These are phyloP conservation scores for Mycena filopes DNA, from an alignment of 768 basidiomycete species.

Conservation along the genomic window DNA sequence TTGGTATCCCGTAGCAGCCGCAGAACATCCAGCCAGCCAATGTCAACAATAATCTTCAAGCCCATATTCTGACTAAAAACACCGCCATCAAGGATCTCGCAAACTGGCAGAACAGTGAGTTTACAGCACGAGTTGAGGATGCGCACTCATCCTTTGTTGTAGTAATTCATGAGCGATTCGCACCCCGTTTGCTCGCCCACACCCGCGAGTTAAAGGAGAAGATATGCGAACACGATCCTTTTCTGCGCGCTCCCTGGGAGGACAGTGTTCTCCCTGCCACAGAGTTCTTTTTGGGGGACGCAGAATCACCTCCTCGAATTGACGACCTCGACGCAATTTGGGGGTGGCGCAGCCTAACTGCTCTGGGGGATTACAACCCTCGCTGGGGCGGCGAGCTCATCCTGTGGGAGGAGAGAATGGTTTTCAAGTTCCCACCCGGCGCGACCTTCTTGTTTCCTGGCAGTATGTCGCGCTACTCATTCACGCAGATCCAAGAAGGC, in stretches of 20 bases:
- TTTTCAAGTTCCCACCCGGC: neutral
- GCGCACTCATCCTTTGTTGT: neutral
- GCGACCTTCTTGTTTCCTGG: neutral
- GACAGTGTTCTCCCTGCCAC: neutral
- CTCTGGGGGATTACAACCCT: neutral
- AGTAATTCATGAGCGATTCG: neutral
- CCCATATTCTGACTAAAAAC: too few species aligned
- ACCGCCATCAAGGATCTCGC: too few species aligned
- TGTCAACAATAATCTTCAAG: too few species aligned
- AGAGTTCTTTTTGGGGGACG: neutral
- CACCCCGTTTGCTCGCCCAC: neutral
- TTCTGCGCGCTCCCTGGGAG: neutral
- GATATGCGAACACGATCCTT: neutral
- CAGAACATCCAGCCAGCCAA: too few species aligned
- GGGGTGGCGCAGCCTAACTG: neutral
- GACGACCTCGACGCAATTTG: conserved; percentile 1
- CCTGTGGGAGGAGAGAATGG: conserved; percentile 3
- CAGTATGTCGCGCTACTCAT: neutral
- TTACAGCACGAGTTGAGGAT: too few species aligned
- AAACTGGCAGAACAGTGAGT: too few species aligned
- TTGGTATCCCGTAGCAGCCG: too few species aligned
- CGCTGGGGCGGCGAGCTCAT: neutral
- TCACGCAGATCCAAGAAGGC: neutral
- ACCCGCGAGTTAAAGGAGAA: neutral
- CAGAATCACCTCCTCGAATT: neutral